Evolutionary conservation across 2,329 filamentous ascomycete species (phyloP).

Genomic region (Leptographium flavum): DNA sequence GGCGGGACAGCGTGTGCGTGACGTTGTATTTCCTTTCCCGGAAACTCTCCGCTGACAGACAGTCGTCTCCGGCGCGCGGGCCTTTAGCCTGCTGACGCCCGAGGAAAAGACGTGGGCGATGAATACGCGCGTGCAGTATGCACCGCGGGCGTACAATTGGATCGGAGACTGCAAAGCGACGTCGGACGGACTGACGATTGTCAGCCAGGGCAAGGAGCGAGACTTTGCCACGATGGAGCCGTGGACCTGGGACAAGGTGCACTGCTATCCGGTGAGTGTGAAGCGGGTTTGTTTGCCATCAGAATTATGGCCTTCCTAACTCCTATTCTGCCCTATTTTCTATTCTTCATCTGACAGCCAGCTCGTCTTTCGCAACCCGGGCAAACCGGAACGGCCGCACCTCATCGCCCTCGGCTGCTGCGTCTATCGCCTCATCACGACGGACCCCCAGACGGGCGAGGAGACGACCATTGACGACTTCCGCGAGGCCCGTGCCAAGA

Average conservation of each 20-base stretch:
- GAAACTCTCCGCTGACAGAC: not conserved
- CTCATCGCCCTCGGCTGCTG: slow-evolving; percentile 4
- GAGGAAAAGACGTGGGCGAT: slow-evolving; percentile 4
- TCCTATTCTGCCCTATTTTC: too few relatives aligned
- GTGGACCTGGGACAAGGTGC: slow-evolving; percentile 6
- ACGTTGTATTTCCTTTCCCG: not conserved
- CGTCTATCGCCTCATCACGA: slow-evolving; percentile 2
- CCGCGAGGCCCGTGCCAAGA: not conserved
- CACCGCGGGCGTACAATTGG: slow-evolving; percentile 2
- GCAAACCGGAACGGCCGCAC: not conserved
- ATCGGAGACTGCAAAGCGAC: slow-evolving; percentile 4
- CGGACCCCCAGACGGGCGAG: slow-evolving; percentile 1
- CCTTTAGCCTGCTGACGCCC: not conserved
- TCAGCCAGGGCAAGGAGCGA: not conserved
- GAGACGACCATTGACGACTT: slow-evolving; percentile 1
- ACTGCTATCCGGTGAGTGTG: slow-evolving; percentile 1
- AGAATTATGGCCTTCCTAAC: too few relatives aligned
- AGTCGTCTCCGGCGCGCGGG: slow-evolving; percentile 2
- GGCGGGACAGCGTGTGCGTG: slow-evolving; percentile 2
- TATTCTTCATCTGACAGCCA: too few relatives aligned
- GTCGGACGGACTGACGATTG: slow-evolving; percentile 3
- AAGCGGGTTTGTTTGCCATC: not conserved
- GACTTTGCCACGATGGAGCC: not conserved
- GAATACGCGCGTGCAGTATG: slow-evolving; percentile 2
- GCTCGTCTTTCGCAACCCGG: slow-evolving; percentile 3